Evolutionary conservation across 1,284 basidiomycete species (phyloP), one percentile per base, ranked within the genome.

Genomic region (Retiboletus flavoniger): DNA sequence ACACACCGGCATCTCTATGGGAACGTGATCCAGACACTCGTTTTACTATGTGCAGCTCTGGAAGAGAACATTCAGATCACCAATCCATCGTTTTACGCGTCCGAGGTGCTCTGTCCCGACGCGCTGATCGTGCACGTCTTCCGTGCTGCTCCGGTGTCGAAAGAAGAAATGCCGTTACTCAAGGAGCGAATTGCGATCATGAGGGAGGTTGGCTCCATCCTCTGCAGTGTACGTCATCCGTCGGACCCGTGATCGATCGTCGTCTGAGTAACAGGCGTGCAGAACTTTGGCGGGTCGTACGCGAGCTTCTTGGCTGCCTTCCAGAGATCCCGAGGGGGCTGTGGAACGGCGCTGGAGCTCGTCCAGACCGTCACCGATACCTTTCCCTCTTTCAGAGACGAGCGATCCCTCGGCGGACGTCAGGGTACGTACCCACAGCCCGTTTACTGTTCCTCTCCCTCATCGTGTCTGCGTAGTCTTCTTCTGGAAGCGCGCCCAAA

Each of bases 401-500:
- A 91, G 61, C 74, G 75, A 5, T 70, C 67, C 48, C 78, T 80
- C 57, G 73, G 84, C 42, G 84, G 81, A 19, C 74, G 73, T 26
- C 81, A 76, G 78, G 77, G 89, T 86, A 62, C 11, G 73, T 61
- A 16, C 43, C 26, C 24, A 3, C 16, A 14, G 16, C 19, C 14
- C 8, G 4, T n/a, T 6, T 34, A 10, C n/a, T 2, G 13, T 39
- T 29, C 29, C 10, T 38, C 32, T 56, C 24, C 31, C 54, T 66
- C 41, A 51, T 26, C 16, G 13, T 3, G 5, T 11, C 13, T 21
- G 21, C 10, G 21, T 60, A 89, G 88, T 92, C 4, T 83, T 72
- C 67, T 77, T 93, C 51, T 92, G 90, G 88, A 93, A 93, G 67
- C 83, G 91, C 41, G 84, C 90, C 0, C 91, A 93, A 57, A 93